Evolutionary conservation across 139 green algal genomes (phyloP).

Genomic region (Coelastrella sp.): DNA sequence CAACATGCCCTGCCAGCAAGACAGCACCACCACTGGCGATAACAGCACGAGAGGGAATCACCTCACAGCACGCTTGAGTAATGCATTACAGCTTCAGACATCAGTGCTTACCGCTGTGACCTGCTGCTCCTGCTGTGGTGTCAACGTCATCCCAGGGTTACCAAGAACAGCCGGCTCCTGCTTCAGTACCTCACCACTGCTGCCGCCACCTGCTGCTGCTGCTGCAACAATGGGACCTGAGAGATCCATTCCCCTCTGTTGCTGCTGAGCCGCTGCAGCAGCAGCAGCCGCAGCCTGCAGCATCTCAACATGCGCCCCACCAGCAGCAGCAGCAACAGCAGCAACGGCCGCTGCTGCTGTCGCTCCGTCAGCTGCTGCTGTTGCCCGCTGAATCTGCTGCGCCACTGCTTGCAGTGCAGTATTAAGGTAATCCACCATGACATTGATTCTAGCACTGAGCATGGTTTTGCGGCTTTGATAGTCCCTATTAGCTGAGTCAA

Average conservation of each 20-base stretch:
- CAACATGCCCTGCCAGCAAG: background rate
- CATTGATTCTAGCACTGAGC: conserved; percentile 73
- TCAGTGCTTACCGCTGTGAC: background rate
- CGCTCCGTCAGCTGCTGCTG: background rate
- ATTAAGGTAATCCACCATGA: conserved; percentile 77
- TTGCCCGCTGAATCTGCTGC: conserved; percentile 58
- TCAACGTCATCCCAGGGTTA: too few relatives aligned
- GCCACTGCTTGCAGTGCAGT: conserved; percentile 53
- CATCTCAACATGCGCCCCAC: background rate
- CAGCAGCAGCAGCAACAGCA: conserved; percentile 11
- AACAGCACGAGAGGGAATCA: too few relatives aligned
- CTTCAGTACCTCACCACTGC: background rate
- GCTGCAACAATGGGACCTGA: background rate
- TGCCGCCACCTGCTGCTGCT: background rate
- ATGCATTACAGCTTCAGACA: too few relatives aligned
- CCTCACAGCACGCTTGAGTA: too few relatives aligned
- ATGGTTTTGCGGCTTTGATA: conserved; percentile 74
- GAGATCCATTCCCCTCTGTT: background rate
- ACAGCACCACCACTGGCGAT: too few relatives aligned
- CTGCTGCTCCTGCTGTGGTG: background rate
- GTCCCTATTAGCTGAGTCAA: conserved; percentile 83
- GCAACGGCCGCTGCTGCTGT: background rate
- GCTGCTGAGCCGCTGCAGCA: background rate
- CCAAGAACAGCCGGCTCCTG: background rate
- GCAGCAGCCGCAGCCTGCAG: background rate